Percentiles rank a stretch among this genome's conserved stretches.
These are phyloP conservation scores for Parascedosporium putredinis DNA, from an alignment of 2,329 filamentous ascomycete genomes.

Conservation along the genomic window DNA sequence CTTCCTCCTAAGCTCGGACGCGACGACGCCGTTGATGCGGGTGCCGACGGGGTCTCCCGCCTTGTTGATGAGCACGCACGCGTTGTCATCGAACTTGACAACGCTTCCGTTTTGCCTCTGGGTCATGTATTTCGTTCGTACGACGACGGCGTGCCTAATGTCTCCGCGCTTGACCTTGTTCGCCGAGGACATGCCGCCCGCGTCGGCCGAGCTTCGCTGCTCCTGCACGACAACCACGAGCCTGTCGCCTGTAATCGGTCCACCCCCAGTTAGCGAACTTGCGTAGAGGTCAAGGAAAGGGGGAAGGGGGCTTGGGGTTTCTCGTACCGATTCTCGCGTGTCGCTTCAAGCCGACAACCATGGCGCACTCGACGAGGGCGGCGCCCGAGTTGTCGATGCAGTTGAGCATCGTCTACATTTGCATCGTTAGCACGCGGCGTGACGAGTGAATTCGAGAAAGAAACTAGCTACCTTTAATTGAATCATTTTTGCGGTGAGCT, in stretches of 20 bases:
- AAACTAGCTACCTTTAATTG: conserved; percentile 76
- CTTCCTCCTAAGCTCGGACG: conserved; percentile 76
- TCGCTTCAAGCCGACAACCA: conserved; percentile 83
- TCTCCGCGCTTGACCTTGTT: conserved; percentile 96
- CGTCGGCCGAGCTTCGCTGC: conserved; percentile 69
- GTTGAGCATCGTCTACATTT: conserved; percentile 86
- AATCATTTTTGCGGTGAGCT: conserved; percentile 58
- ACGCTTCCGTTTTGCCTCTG: conserved; percentile 82
- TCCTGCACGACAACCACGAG: conserved; percentile 98
- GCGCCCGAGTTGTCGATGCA: conserved; percentile 99
- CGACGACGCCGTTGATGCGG: conserved; percentile 85
- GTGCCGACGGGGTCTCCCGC: conserved; percentile 89
- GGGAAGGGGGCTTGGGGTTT: not conserved
- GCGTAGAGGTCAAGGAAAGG: not conserved
- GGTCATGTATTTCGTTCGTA: conserved; percentile 79
- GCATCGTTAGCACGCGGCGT: conserved; percentile 11
- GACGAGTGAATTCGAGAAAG: too few species aligned
- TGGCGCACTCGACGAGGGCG: conserved; percentile 90
- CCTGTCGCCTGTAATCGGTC: conserved; percentile 75
- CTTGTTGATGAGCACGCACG: conserved; percentile 95
- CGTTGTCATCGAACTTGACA: conserved; percentile 94
- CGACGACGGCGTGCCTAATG: conserved; percentile 90
- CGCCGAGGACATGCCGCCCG: conserved; percentile 59
- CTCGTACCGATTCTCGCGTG: conserved; percentile 73
- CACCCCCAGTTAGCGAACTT: too few species aligned